Evolutionary conservation across 2,329 filamentous ascomycete species (phyloP).

Genomic region (Aspergillus proliferans): DNA sequence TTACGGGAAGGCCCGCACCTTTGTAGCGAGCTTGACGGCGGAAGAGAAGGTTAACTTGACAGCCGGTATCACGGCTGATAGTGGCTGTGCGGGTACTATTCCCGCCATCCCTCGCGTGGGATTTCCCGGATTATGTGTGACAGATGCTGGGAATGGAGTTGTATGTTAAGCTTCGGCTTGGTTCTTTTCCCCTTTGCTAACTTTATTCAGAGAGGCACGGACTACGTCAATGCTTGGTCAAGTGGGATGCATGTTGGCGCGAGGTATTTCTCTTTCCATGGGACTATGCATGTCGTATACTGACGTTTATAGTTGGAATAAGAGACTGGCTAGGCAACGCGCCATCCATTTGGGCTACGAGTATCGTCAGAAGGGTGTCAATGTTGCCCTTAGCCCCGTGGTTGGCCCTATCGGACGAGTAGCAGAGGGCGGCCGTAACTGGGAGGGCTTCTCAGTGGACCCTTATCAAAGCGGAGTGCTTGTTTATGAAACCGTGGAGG

Average conservation of each 20-base stretch:
- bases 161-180: slow-evolving; percentile 4
- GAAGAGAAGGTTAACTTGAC: slow-evolving; percentile 38
- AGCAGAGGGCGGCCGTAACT: slow-evolving; percentile 38
- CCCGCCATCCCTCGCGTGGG: slow-evolving; percentile 23
- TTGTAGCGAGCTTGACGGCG: slow-evolving; percentile 36
- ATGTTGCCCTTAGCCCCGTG: slow-evolving; percentile 40
- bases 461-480: slow-evolving; percentile 43
- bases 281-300: not conserved
- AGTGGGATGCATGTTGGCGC: slow-evolving; percentile 18
- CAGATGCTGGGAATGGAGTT: slow-evolving; percentile 39
- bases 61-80: slow-evolving; percentile 16
- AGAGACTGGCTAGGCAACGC: slow-evolving; percentile 24
- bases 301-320: slow-evolving; percentile 26
- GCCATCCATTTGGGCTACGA: slow-evolving; percentile 31
- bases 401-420: slow-evolving; percentile 30
- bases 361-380: slow-evolving; percentile 37
- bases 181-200: not conserved
- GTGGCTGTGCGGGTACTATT: slow-evolving; percentile 29
- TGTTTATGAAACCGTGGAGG: slow-evolving; percentile 38
- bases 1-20: slow-evolving; percentile 30
- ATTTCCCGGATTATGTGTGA: slow-evolving; percentile 36
- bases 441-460: slow-evolving; percentile 46
- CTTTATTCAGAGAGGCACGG: slow-evolving; percentile 20
- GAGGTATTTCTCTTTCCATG: slow-evolving; percentile 14
- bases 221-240: slow-evolving; percentile 21